A percentile compares a stretch with the other conserved stretches of the same genome.
Evolutionary conservation across 2,329 filamentous ascomycete genomes (phyloP).

Genomic region (Fusarium nelsonii): DNA sequence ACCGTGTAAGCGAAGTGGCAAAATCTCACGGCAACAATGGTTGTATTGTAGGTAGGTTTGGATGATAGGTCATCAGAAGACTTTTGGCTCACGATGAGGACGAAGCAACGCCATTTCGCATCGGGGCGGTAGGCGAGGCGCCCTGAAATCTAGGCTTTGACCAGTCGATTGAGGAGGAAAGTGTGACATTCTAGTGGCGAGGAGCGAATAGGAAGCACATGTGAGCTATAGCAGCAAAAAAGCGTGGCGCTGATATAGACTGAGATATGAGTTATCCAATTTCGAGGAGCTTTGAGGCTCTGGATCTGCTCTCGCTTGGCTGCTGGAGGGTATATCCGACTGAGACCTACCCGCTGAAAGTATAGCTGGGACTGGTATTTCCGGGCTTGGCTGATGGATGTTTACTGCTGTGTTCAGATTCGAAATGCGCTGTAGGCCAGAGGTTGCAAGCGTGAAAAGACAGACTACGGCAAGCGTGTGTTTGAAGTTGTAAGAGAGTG

Average conservation of each 20-base stretch:
- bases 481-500: constrained; percentile 48
- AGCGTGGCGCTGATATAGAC: constrained; percentile 36
- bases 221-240: constrained; percentile 20
- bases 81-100: constrained; percentile 29
- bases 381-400: constrained; percentile 17
- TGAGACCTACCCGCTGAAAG: constrained; percentile 10
- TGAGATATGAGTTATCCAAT: constrained; percentile 21
- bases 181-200: constrained; percentile 23
- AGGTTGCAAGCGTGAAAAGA: constrained; percentile 29
- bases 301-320: constrained; percentile 10
- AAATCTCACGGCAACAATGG: constrained; percentile 9
- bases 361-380: constrained; percentile 20
- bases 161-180: constrained; percentile 14
- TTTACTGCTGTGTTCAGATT: constrained; percentile 23
- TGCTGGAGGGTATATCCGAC: constrained; percentile 41
- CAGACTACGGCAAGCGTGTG: constrained; percentile 42
- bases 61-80: constrained; percentile 26
- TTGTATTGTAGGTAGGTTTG: not conserved
- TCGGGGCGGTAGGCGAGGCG: constrained; percentile 26
- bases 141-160: constrained; percentile 21
- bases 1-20: constrained; percentile 23
- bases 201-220: constrained; percentile 28
- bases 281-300: constrained; percentile 19
- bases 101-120: constrained; percentile 42
- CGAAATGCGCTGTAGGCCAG: constrained; percentile 24